These are phyloP conservation scores for Labyrinthula sp. DNA, from an alignment of 352 stramenopile genomes.

Conservation along the genomic window DNA sequence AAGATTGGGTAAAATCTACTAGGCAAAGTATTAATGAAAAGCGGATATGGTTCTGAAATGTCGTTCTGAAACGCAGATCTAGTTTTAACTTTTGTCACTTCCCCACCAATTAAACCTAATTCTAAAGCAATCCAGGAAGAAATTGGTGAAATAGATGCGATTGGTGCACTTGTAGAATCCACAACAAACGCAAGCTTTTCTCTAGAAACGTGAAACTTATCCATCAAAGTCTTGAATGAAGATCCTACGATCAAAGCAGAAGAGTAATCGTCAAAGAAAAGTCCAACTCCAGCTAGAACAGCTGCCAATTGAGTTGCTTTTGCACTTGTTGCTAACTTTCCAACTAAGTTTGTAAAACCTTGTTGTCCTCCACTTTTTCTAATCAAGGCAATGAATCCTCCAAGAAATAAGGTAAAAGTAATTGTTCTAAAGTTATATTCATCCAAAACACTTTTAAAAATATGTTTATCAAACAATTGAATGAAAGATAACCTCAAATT, in stretches of 20 bases:
- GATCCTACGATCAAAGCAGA: constrained; percentile 66
- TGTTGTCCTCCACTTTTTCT: constrained; percentile 59
- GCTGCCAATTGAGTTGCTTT: constrained; percentile 50
- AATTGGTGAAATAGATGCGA: constrained; percentile 60
- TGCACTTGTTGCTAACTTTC: constrained; percentile 24
- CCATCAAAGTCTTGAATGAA: constrained; percentile 52
- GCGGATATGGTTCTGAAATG: too few relatives aligned
- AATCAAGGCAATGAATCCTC: constrained; percentile 58
- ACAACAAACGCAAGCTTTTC: constrained; percentile 68
- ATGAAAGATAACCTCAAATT: constrained; percentile 47
- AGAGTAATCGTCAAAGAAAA: constrained; percentile 75
- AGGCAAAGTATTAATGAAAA: constrained; percentile 35
- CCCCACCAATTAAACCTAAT: too few relatives aligned
- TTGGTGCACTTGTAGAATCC: constrained; percentile 55
- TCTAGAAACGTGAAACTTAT: constrained; percentile 50
- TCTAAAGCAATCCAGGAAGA: constrained; percentile 64
- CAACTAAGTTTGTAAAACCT: constrained; percentile 44
- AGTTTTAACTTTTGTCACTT: constrained; percentile 59
- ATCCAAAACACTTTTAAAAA: constrained; percentile 52
- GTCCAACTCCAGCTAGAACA: constrained; percentile 51
- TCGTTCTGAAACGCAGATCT: too few relatives aligned
- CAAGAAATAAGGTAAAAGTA: constrained; percentile 61
- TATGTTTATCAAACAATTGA: constrained; percentile 58
- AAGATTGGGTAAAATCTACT: constrained; percentile 32
- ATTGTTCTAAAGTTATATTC: constrained; percentile 55